These are phyloP conservation scores for Cutaneotrichosporon curvatum DNA, from an alignment of 1,284 basidiomycete species.

Conservation along the genomic window DNA sequence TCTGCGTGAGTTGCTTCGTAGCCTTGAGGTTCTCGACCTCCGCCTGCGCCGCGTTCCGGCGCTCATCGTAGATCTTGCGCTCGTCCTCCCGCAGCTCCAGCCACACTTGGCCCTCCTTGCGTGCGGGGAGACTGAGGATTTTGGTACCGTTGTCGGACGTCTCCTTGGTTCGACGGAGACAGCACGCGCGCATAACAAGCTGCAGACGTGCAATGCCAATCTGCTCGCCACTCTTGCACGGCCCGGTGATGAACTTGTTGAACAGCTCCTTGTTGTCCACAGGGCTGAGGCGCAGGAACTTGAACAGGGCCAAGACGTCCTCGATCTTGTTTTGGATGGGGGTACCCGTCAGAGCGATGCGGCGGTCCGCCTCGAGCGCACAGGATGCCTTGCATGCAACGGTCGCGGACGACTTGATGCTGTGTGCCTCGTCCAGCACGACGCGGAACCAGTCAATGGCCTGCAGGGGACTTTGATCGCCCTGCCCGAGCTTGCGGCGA, in stretches of 20 bases:
- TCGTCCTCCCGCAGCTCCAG: conserved; percentile 80
- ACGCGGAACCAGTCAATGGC: conserved; percentile 96
- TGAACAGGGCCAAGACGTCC: conserved; percentile 93
- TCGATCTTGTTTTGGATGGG: conserved; percentile 98
- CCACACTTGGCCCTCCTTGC: conserved; percentile 73
- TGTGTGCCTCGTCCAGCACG: conserved; percentile 96
- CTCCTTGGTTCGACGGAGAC: conserved; percentile 92
- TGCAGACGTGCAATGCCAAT: conserved; percentile 88
- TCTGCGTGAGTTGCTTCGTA: conserved; percentile 80
- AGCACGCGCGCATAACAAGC: conserved; percentile 94
- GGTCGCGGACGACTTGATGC: conserved; percentile 91
- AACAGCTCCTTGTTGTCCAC: conserved; percentile 89
- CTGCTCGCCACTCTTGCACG: conserved; percentile 85
- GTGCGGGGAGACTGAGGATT: conserved; percentile 80
- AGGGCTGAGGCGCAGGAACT: conserved; percentile 85
- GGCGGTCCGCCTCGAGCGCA: conserved; percentile 85
- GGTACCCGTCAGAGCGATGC: conserved; percentile 90
- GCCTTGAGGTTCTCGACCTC: conserved; percentile 62
- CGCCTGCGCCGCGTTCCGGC: conserved; percentile 45
- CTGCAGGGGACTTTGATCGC: conserved; percentile 81
- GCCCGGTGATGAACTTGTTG: conserved; percentile 85
- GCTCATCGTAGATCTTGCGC: conserved; percentile 81
- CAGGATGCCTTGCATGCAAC: conserved; percentile 92
- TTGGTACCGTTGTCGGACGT: conserved; percentile 69
- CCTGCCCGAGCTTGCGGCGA: conserved; percentile 47